These are phyloP conservation scores for Acer negundo DNA, from an alignment of 345 rosid species.

Conservation along the genomic window DNA sequence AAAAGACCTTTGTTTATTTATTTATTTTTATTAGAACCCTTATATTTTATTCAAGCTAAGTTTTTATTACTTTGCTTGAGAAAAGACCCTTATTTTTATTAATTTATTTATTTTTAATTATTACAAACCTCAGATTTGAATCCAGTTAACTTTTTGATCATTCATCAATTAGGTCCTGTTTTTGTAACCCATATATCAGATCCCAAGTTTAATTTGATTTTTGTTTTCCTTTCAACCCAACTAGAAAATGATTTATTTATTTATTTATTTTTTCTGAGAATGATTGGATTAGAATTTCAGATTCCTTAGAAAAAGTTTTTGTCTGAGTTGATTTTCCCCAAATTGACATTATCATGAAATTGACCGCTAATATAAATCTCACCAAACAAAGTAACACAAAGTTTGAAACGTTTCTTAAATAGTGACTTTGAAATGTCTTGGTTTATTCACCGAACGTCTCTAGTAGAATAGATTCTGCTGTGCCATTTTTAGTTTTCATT, in stretches of 20 bases:
- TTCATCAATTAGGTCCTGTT: not conserved
- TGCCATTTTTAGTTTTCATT: too few relatives aligned
- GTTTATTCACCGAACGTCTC: too few relatives aligned
- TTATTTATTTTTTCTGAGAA: not conserved
- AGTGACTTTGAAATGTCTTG: not conserved
- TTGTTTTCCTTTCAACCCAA: not conserved
- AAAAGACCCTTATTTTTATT: too few relatives aligned
- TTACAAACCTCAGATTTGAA: not conserved
- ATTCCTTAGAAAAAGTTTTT: not conserved
- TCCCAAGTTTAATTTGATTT: not conserved
- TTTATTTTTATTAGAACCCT: too few relatives aligned
- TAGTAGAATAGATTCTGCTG: not conserved
- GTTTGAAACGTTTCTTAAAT: slow-evolving; percentile 26
- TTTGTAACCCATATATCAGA: not conserved
- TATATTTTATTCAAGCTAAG: too few relatives aligned
- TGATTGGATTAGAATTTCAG: not conserved
- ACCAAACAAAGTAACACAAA: slow-evolving; percentile 9
- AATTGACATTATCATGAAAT: not conserved
- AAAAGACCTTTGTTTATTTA: too few relatives aligned
- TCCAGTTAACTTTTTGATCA: too few relatives aligned
- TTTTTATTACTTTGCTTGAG: too few relatives aligned
- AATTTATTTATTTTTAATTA: too few relatives aligned
- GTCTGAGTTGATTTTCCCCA: not conserved
- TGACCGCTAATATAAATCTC: not conserved
- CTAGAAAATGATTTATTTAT: not conserved